phyloP scores from a whole-genome alignment of 2,329 filamentous ascomycete genomes.

The Talaromyces piceae region DNA sequence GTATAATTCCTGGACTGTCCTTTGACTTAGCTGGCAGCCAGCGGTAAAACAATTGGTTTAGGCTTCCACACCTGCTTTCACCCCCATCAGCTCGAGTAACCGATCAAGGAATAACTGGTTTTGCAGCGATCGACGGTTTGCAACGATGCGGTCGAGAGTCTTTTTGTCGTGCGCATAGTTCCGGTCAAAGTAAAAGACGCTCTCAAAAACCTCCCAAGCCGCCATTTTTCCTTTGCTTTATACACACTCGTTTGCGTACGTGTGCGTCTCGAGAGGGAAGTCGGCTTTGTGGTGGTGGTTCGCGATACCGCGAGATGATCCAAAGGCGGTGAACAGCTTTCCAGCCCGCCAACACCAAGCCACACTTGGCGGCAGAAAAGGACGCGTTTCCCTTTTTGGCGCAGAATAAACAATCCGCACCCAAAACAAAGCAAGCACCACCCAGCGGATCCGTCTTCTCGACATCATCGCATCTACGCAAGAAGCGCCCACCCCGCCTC shows the following conservation, averaged over 20 bases:
- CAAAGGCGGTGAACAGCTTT: slow-evolving; percentile 9
- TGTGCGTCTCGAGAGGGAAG: background rate
- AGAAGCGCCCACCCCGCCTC: slow-evolving; percentile 4
- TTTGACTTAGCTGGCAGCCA: background rate
- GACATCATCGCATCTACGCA: slow-evolving; percentile 18
- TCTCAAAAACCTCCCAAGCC: slow-evolving; percentile 56
- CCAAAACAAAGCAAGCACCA: slow-evolving; percentile 15
- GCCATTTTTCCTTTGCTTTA: slow-evolving; percentile 25
- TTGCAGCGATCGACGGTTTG: slow-evolving; percentile 59
- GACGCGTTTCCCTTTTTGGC: slow-evolving; percentile 26
- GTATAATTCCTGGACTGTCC: slow-evolving; percentile 55
- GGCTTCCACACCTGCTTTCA: slow-evolving; percentile 55
- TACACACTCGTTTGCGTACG: no score
- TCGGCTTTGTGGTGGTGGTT: background rate
- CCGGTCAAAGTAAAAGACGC: slow-evolving; percentile 57
- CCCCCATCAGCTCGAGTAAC: slow-evolving; percentile 61
- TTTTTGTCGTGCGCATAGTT: slow-evolving; percentile 57
- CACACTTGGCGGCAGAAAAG: slow-evolving; percentile 28
- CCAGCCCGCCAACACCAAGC: background rate
- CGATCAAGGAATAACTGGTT: slow-evolving; percentile 73
- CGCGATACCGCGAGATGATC: slow-evolving; percentile 7
- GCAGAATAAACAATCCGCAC: slow-evolving; percentile 34
- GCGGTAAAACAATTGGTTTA: slow-evolving; percentile 9
- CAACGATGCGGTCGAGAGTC: slow-evolving; percentile 55
- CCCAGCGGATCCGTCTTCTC: slow-evolving; percentile 13